phyloP scores from a whole-genome alignment of 1,139 yeast genomes.

The Sugiyamaella sp. region DNA sequence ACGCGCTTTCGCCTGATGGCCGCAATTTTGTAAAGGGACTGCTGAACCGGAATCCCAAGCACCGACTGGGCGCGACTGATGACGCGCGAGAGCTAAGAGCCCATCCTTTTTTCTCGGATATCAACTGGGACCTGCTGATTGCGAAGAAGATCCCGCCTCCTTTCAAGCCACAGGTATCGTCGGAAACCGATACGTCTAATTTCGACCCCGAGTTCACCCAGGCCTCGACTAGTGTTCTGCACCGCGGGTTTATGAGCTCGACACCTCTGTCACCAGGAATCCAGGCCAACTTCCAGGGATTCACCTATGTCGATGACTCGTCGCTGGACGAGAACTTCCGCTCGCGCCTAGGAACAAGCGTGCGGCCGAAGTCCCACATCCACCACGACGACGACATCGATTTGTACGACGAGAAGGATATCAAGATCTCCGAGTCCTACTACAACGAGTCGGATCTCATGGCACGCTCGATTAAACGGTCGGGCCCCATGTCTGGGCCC shows the following conservation, averaged over 20 bases:
- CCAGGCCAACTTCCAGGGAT: conserved; percentile 95
- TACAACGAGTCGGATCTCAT: conserved; percentile 32
- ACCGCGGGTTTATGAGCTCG: conserved; percentile 63
- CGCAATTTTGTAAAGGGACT: conserved; percentile 93
- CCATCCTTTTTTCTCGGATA: conserved; percentile 86
- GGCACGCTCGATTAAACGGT: conserved; percentile 28
- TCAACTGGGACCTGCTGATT: conserved; percentile 82
- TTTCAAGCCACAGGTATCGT: conserved; percentile 86
- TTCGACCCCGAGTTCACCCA: conserved; percentile 97
- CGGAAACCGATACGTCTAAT: conserved; percentile 92
- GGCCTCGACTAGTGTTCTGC: conserved; percentile 80
- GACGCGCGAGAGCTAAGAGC: conserved; percentile 92
- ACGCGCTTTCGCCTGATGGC: conserved; percentile 88
- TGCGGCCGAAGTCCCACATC: conserved; percentile 33
- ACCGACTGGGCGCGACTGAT: conserved; percentile 84
- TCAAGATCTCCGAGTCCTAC: conserved; percentile 39
- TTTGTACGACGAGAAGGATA: conserved; percentile 44
- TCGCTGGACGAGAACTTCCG: conserved; percentile 82
- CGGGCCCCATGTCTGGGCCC: conserved; percentile 38
- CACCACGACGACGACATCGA: conserved; percentile 42
- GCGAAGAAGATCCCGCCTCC: conserved; percentile 95
- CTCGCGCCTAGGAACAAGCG: conserved; percentile 31
- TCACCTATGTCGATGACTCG: conserved; percentile 94
- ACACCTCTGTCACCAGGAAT: conserved; percentile 93
- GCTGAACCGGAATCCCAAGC: conserved; percentile 91